Percentiles rank a stretch among this genome's conserved stretches.
Conservation (phyloP, 164 flowering plant genomes). For the Paratinospora sagittata region DNA sequence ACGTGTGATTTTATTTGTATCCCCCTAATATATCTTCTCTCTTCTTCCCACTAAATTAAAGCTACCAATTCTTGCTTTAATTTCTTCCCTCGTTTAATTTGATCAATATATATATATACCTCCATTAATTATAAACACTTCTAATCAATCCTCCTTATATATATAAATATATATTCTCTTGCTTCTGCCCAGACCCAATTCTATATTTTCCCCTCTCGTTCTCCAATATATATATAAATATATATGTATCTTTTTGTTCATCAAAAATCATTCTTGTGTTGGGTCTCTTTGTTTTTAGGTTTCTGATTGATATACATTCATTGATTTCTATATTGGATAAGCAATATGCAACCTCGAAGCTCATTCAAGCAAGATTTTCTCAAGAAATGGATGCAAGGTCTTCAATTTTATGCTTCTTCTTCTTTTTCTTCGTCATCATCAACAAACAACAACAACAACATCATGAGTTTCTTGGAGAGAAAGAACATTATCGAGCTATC, state of each 20-base stretch:
- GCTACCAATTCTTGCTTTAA: neutral
- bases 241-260: no score
- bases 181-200: no score
- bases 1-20: neutral
- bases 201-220: no score
- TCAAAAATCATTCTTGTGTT: no score
- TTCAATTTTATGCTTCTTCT: constrained; percentile 12
- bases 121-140: neutral
- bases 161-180: no score
- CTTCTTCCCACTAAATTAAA: neutral
- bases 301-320: neutral
- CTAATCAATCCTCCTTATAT: constrained; percentile 3
- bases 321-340: neutral
- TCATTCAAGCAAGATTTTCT: constrained; percentile 19
- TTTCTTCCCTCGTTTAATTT: no score
- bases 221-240: no score
- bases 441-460: constrained; percentile 5
- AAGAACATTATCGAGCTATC: constrained; percentile 60
- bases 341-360: constrained; percentile 14
- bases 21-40: constrained; percentile 1
- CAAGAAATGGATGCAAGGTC: constrained; percentile 20
- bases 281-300: no score
- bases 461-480: constrained; percentile 45
- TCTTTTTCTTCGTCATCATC: no score
- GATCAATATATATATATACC: no score